phyloP scores from a whole-genome alignment of 2,329 filamentous ascomycete genomes.

The Penicillium hordei region DNA sequence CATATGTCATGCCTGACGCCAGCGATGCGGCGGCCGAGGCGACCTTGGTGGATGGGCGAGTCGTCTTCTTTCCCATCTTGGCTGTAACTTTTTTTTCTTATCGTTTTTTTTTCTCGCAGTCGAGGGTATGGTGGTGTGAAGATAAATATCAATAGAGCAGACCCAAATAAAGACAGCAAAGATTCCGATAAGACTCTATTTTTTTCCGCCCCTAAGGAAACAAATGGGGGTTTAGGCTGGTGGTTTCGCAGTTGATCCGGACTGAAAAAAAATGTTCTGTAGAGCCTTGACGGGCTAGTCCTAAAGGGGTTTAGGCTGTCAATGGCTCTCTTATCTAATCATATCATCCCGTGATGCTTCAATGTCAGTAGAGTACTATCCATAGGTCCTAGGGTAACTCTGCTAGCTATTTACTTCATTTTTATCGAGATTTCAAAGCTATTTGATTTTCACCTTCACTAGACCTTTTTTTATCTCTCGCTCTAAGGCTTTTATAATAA shows the following conservation, averaged over 20 bases:
- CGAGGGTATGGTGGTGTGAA: slow-evolving; percentile 16
- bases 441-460: background rate
- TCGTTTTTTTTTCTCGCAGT: slow-evolving; percentile 11
- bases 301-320: slow-evolving; percentile 28
- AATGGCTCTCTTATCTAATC: slow-evolving; percentile 37
- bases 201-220: slow-evolving; percentile 20
- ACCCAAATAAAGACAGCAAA: slow-evolving; percentile 6
- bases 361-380: background rate
- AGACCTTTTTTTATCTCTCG: background rate
- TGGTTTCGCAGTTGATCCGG: slow-evolving; percentile 30
- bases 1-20: slow-evolving; percentile 36
- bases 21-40: slow-evolving; percentile 45
- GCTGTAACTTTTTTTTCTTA: slow-evolving; percentile 18
- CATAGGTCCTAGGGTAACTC: background rate
- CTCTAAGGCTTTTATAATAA: background rate
- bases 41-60: slow-evolving; percentile 45
- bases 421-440: background rate
- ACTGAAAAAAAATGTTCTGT: slow-evolving; percentile 47
- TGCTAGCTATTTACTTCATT: background rate
- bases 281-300: slow-evolving; percentile 36
- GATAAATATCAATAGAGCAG: background rate
- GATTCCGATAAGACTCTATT: slow-evolving; percentile 12
- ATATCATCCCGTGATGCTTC: slow-evolving; percentile 8
- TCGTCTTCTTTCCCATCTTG: slow-evolving; percentile 49
- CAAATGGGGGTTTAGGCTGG: slow-evolving; percentile 29